Conservation (phyloP, 305 asterid genomes). For the Fraxinus paxiana region DNA sequence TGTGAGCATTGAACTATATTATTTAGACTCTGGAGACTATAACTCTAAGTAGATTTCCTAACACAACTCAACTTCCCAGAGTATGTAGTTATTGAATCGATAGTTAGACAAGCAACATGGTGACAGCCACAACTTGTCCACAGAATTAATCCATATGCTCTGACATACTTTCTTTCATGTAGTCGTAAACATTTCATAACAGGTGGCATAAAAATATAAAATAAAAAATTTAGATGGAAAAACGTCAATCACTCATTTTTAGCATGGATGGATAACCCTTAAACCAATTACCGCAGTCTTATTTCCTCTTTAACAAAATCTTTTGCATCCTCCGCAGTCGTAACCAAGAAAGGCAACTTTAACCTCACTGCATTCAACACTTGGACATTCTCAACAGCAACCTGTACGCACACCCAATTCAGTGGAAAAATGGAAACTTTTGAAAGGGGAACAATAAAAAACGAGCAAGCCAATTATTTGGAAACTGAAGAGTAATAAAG, state of each 20-base stretch:
- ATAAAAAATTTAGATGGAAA: neutral
- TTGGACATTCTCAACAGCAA: slow-evolving; percentile 69
- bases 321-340: slow-evolving; percentile 77
- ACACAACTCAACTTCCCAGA: neutral
- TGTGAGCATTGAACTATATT: no score
- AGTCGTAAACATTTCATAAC: neutral
- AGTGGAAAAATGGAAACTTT: slow-evolving; percentile 1
- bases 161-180: neutral
- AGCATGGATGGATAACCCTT: neutral
- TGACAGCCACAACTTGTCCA: neutral
- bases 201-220: neutral
- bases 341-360: slow-evolving; percentile 88
- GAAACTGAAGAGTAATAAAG: neutral
- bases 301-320: slow-evolving; percentile 82
- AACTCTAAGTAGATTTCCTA: no score
- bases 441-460: neutral
- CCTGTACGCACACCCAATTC: slow-evolving; percentile 45
- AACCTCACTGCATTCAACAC: slow-evolving; percentile 69
- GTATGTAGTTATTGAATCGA: neutral
- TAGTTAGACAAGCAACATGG: neutral
- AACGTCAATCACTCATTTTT: neutral
- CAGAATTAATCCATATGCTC: neutral
- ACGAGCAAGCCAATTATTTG: slow-evolving; percentile 4
- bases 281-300: slow-evolving; percentile 59
- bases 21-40: no score